Evolutionary conservation across 331 rosid species (phyloP), one percentile per base, ranked within the genome.

Genomic region (Erythrophleum ivorense): DNA sequence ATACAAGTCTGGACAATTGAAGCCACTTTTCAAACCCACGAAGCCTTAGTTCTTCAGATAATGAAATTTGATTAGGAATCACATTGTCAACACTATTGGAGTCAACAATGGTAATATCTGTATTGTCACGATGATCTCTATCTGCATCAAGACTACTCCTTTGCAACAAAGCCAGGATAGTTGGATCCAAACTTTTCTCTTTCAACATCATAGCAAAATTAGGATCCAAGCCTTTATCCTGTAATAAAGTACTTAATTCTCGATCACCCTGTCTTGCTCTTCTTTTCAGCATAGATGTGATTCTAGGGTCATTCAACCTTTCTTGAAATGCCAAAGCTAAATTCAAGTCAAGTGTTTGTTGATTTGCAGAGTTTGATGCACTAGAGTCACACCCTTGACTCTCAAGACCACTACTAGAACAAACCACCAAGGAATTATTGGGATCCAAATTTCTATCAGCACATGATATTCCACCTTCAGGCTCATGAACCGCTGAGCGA

Each of bases 171-270:
- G 99, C 99, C 54, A 96, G 89, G 80, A 96, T 94, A 55, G 99
- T 96, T 72, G 99, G 99, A 86, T 96, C 99, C 86, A 96, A 90
- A 88, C 88, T 92, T 90, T 91, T 96, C 87, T 96, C 99, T 86
- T 94, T 96, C 83, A 96, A 86, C 99, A 96, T 96, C 99, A 96
- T 86, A 75, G 95, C 99, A 89, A 96, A 96, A 92, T 96, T 96
- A 24, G 99, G 99, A 89, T 96, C 99, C 88, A 96, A 81, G 62
- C 99, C 99, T 87, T 96, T 96, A 90, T 96, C 94, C 78, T 96
- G 95, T 85, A 96, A 88, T 74, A 96, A 88, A 84, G 87, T 88
- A 66, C 93, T 92, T 53, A 96, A 85, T 69, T 94, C 99, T 62
- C 75, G 88, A 84, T 96, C 98, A 73, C 98, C 97, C 79, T 90